Evolutionary conservation across 305 asterid genomes (phyloP).

Genomic region (Fraxinus angustifolia): DNA sequence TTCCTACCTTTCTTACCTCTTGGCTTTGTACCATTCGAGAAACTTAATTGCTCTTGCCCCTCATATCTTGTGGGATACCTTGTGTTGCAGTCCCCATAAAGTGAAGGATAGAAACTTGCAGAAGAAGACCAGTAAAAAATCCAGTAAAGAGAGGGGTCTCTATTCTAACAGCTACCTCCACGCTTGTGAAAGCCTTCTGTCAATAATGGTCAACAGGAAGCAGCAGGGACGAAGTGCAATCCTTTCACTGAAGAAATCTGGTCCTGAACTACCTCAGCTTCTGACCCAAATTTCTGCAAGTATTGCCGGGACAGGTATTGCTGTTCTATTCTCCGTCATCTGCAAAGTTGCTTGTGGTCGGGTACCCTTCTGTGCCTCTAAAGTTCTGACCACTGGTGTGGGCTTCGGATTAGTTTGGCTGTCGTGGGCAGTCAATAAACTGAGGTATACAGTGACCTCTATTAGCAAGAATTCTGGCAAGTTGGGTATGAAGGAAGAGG

Average conservation of each 20-base stretch:
- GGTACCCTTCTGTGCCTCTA: constrained; percentile 54
- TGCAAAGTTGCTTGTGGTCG: constrained; percentile 60
- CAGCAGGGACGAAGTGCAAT: constrained; percentile 47
- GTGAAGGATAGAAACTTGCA: constrained; percentile 44
- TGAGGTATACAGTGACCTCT: constrained; percentile 61
- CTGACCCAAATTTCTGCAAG: constrained; percentile 74
- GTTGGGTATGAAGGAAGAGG: constrained; percentile 41
- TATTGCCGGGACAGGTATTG: constrained; percentile 90
- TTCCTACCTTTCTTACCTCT: background rate
- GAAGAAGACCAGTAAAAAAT: constrained; percentile 42
- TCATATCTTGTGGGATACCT: background rate
- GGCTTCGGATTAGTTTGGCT: constrained; percentile 90
- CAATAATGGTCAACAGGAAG: constrained; percentile 56
- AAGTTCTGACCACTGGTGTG: constrained; percentile 61
- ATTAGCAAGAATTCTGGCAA: constrained; percentile 53
- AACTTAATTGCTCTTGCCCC: background rate
- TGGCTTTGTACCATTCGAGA: background rate
- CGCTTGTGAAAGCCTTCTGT: constrained; percentile 85
- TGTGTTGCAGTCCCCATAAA: constrained; percentile 44
- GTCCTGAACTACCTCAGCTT: constrained; percentile 64
- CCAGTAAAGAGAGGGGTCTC: constrained; percentile 40
- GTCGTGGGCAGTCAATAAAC: constrained; percentile 69
- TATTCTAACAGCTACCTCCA: constrained; percentile 56
- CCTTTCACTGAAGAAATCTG: constrained; percentile 64
- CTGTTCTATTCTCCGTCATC: constrained; percentile 58